These are phyloP conservation scores for Sugiyamaella chiloensis DNA, from an alignment of 805 yeast genomes.

Conservation along the genomic window DNA sequence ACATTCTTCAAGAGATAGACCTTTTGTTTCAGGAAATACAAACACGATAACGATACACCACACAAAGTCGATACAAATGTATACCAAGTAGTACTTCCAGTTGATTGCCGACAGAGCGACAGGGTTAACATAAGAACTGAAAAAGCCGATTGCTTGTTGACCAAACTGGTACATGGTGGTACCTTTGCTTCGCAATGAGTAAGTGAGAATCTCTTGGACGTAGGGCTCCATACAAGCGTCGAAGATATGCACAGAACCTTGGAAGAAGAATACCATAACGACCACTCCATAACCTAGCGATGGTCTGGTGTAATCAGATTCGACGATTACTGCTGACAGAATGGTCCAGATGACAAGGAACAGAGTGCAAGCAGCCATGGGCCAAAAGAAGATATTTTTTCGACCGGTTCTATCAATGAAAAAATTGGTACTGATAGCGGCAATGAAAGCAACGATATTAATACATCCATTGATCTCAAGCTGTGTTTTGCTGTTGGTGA, in stretches of 20 bases:
- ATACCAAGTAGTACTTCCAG: slow-evolving; percentile 46
- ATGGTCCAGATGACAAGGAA: slow-evolving; percentile 36
- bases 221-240: slow-evolving; percentile 13
- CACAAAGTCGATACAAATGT: slow-evolving; percentile 1
- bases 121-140: slow-evolving; percentile 36
- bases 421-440: slow-evolving; percentile 5
- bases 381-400: neutral
- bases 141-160: slow-evolving; percentile 15
- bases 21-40: slow-evolving; percentile 42
- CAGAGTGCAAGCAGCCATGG: slow-evolving; percentile 1
- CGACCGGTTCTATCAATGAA: slow-evolving; percentile 11
- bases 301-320: slow-evolving; percentile 9
- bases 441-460: slow-evolving; percentile 11
- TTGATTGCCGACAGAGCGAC: slow-evolving; percentile 41
- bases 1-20: slow-evolving; percentile 44
- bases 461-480: slow-evolving; percentile 15
- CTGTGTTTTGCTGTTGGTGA: slow-evolving; percentile 32
- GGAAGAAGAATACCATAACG: slow-evolving; percentile 20
- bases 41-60: slow-evolving; percentile 31
- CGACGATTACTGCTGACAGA: slow-evolving; percentile 12
- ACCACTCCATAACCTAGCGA: slow-evolving; percentile 14
- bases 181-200: slow-evolving; percentile 40
- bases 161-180: slow-evolving; percentile 28
- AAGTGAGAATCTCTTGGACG: slow-evolving; percentile 26
- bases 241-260: slow-evolving; percentile 15